Evolutionary conservation across 1,284 basidiomycete species (phyloP).

Genomic region (Leccinum fallax): DNA sequence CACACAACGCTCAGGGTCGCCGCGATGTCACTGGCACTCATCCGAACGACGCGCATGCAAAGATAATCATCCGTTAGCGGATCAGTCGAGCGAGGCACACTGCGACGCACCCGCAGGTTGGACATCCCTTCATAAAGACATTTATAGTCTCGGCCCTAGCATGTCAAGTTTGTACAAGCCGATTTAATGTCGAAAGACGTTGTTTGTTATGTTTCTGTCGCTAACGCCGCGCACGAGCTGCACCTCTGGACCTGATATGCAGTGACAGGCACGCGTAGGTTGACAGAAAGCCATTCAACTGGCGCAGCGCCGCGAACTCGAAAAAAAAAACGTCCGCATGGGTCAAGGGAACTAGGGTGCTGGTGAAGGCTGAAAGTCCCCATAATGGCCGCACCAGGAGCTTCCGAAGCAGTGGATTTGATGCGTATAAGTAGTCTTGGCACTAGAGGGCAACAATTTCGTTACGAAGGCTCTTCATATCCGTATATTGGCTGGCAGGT

Average conservation of each 20-base stretch:
- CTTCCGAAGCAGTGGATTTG: background rate
- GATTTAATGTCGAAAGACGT: background rate
- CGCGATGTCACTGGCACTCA: background rate
- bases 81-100: background rate
- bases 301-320: background rate
- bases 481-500: background rate
- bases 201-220: background rate
- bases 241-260: slow-evolving; percentile 1
- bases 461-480: background rate
- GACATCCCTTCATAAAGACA: background rate
- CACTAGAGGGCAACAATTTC: background rate
- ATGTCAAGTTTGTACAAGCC: background rate
- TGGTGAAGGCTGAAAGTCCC: background rate
- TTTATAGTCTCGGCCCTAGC: background rate
- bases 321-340: slow-evolving; percentile 1
- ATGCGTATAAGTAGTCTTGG: background rate
- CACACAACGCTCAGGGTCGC: background rate
- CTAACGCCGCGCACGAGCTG: background rate
- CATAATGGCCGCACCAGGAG: slow-evolving; percentile 1
- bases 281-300: background rate
- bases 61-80: background rate
- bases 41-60: background rate
- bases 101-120: slow-evolving; percentile 2
- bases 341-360: background rate
- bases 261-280: background rate